Conservation (phyloP, 768 basidiomycete genomes). For the Boletus edulis region DNA sequence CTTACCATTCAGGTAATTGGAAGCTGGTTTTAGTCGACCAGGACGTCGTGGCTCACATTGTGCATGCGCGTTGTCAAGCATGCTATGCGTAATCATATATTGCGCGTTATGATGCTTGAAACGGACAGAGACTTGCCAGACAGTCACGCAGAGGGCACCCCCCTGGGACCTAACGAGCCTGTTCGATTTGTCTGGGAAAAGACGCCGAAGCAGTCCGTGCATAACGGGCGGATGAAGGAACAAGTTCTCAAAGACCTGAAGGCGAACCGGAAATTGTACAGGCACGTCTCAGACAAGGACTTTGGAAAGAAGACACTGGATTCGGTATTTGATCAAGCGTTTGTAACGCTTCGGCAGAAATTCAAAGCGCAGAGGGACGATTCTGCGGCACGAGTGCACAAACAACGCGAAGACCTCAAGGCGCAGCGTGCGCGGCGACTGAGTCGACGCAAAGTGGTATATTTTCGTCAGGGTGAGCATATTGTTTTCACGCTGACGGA, state of each 20-base stretch:
- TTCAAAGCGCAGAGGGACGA: conserved; percentile 59
- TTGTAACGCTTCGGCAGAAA: conserved; percentile 65
- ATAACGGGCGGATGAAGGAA: conserved; percentile 70
- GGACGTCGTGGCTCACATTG: conserved; percentile 1
- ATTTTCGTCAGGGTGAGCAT: conserved; percentile 20
- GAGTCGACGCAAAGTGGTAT: conserved; percentile 60
- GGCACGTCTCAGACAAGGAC: conserved; percentile 62
- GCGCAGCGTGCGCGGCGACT: conserved; percentile 58
- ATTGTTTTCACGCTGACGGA: not conserved
- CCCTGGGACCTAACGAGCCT: conserved; percentile 46
- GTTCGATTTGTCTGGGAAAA: conserved; percentile 81
- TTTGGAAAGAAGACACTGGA: conserved; percentile 63
- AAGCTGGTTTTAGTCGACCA: not conserved
- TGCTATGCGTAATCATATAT: conserved; percentile 67
- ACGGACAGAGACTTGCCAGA: conserved; percentile 60
- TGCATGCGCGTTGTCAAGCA: conserved; percentile 40
- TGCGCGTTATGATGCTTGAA: conserved; percentile 54
- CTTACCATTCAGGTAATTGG: conserved; percentile 62
- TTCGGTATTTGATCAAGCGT: conserved; percentile 66
- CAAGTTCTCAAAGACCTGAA: conserved; percentile 61
- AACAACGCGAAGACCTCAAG: conserved; percentile 59
- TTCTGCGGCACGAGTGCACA: conserved; percentile 39
- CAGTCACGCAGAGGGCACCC: conserved; percentile 54
- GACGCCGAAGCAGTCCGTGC: conserved; percentile 70
- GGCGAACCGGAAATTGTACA: conserved; percentile 53